Conservation (phyloP, 305 asterid species). For the Solanum hybrid region DNA sequence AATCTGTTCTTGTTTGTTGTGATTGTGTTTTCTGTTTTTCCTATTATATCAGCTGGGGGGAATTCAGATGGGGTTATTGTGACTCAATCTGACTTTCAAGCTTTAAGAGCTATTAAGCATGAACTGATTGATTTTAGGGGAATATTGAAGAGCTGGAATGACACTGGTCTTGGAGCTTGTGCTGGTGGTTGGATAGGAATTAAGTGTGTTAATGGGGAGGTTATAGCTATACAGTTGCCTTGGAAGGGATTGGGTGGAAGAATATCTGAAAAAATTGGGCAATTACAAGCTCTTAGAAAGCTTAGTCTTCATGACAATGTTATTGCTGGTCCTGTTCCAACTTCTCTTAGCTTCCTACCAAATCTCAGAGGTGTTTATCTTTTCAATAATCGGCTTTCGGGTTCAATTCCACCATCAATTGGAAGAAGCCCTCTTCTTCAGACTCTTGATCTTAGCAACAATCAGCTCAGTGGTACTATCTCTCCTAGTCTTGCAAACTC, state of each 20-base stretch:
- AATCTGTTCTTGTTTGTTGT: conserved; percentile 15
- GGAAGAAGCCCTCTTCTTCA: conserved; percentile 56
- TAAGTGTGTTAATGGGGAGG: conserved; percentile 65
- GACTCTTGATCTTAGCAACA: conserved; percentile 71
- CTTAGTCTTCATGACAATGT: conserved; percentile 76
- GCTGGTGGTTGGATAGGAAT: conserved; percentile 69
- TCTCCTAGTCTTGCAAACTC: conserved; percentile 59
- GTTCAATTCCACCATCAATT: conserved; percentile 60
- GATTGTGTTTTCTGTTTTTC: conserved; percentile 9
- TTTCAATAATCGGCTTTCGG: conserved; percentile 74
- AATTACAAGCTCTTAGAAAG: conserved; percentile 59
- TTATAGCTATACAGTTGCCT: conserved; percentile 77
- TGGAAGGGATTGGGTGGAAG: conserved; percentile 67
- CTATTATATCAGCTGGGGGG: conserved; percentile 19
- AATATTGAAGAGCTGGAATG: conserved; percentile 63
- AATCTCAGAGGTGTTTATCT: conserved; percentile 71
- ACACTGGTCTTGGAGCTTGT: conserved; percentile 44
- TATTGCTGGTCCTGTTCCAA: conserved; percentile 55
- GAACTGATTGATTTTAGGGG: conserved; percentile 54
- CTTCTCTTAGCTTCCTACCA: conserved; percentile 44
- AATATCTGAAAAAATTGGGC: conserved; percentile 62
- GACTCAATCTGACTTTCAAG: conserved; percentile 42
- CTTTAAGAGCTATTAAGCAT: conserved; percentile 45
- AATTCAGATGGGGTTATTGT: conserved; percentile 44
- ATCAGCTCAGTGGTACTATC: conserved; percentile 49